Base-by-base conservation (phyloP, 1,284 basidiomycete genomes). In the Testicularia cyperi region DNA sequence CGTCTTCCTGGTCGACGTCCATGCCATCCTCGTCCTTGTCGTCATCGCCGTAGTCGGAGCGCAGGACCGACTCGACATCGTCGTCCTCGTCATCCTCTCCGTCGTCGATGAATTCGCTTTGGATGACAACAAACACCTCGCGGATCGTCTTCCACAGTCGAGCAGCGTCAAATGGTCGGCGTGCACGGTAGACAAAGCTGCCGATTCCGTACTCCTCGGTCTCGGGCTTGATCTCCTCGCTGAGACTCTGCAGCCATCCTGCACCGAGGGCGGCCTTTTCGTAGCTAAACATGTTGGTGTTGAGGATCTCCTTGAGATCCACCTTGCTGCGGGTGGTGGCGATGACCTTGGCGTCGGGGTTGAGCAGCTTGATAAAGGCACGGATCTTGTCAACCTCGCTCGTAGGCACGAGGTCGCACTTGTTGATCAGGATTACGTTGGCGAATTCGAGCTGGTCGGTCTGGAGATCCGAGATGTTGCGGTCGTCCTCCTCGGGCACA, bases 341-440 rank as follows among this genome's bases (percentile, higher is more conserved):
- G 31, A 79, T 58, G 43, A 80, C 62, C 30, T 72, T 73, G n/a
- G 78, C 78, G 9, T 43, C 46, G 6, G 80, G 80, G 57, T 81
- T 81, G 35, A 81, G 74, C 6, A 68, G 75, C 23, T 68, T 57
- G 45, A 81, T 63, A 21, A 81, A 58, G 0, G 63, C 46, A 15
- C 70, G 65, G 36, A 80, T 70, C 27, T 68, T 68, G 4, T 65
- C 68, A 14, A 80, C 45, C 21, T 78, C 69, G 2, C 64, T 61
- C 16, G 44, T 35, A 10, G 45, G 33, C 32, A 79, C 78, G 24
- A 79, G 53, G 48, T 78, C 78, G 38, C 62, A 70, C 56, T 80
- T 80, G 70, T 80, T 81, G 49, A 81, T 60, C 22, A 80, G 57
- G 45, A 81, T 72, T 26, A 79, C 77, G 62, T 80, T 74, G 31